Evolutionary conservation across 2,329 filamentous ascomycete species (phyloP), one percentile per base, ranked within the genome.

Genomic region (Fusarium sp.): DNA sequence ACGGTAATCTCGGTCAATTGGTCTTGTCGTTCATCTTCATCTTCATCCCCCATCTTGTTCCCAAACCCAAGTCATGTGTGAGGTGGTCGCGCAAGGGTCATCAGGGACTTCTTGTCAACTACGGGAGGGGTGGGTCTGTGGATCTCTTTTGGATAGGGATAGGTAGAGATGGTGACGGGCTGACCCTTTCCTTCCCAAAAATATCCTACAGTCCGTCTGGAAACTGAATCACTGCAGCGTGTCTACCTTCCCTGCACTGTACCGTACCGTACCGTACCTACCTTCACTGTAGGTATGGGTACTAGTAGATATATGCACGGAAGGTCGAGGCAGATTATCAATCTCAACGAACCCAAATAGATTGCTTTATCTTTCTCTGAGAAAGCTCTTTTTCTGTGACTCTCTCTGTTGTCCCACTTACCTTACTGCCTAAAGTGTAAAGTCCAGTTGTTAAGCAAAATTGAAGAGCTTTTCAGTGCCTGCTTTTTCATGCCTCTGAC

Each of bases 181-280:
- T 73, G 68, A 69, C 68, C 62, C 57, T 74, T 57, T 52, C 71
- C 69, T 72, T 57, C 56, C 72, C 64, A 74, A 74, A 45, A 72
- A 75, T 74, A 74, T 70, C 73, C 61, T 57, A 70, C 53, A 18
- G 32, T 34, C 9, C 42, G 52, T 69, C 53, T 62, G n/a, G 61
- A 65, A 58, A 55, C 65, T 61, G 57, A 65, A 48, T 45, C 63
- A 65, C 47, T 44, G 30, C 40, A 47, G 61, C 32, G 32, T 34
- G 10, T 16, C 32, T 18, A 18, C 32, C 32, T 18, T 34, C 32
- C 32, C 18, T 34, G 16, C 32, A 34, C 32, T 16, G 32, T 34
- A 34, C 30, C 14, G 62, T 62, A 45, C 53, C 53, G 25, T 32
- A 16, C 30, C 30, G 62, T 62, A 45, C 53, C 53, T 70, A 57